Base-by-base conservation (phyloP, 1,139 yeast species). In the Yamadazyma spencermartinsiae region DNA sequence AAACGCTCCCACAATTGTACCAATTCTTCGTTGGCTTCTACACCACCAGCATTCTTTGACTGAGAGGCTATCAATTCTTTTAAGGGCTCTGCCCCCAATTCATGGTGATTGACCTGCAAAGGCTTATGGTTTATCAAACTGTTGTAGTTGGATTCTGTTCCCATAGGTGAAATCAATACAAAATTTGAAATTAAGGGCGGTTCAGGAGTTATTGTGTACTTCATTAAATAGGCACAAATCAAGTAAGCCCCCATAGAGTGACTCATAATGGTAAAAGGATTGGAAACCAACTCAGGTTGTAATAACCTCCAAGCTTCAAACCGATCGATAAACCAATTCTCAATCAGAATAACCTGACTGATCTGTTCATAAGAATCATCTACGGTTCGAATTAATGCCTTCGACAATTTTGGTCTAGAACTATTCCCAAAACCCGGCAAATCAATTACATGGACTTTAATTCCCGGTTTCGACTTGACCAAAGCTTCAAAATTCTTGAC, bases 241-340 rank as follows among this genome's bases (percentile, higher is more conserved):
- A 71, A 50, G 43, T 71, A 71, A 1, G 70, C 76, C 4, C 76
- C 76, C 75, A 71, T 69, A 2, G 75, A 68, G 48, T 71, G 76
- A 24, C 59, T 66, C 31, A 70, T 58, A 7, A 71, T 47, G 1
- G 41, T 38, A 10, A 70, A 48, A 0, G 53, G 41, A 26, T 68
- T 48, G 19, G 42, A 41, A 2, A 42, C 28, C 20, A 28, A 28
- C 5, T 28, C 31, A 28, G 31, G 31, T 28, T 28, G 31, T 8
- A 28, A 16, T 15, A 16, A 4, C 21, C 76, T 53, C 76, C 76
- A 71, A 26, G 43, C 47, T 44, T 71, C 76, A 21, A 71, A 46
- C 37, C 56, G 56, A 39, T 67, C 74, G 20, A 69, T 68, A 38
- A 71, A 70, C 76, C 76, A 71, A 44, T 56, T 61, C 41, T 71